These are phyloP conservation scores for Phascolomyces articulosus DNA, from an alignment of 371 early-diverging fungal species.

Conservation along the genomic window DNA sequence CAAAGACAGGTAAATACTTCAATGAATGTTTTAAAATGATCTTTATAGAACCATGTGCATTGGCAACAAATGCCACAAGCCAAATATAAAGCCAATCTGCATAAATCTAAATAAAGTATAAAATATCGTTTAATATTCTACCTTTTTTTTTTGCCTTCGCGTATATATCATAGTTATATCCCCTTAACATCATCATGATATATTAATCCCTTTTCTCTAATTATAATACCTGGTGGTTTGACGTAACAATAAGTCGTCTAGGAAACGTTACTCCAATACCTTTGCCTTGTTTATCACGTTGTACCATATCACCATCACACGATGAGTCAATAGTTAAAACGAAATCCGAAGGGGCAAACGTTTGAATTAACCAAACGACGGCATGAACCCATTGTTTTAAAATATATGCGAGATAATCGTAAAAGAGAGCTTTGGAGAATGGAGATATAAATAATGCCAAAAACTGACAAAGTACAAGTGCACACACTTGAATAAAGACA, in stretches of 20 bases:
- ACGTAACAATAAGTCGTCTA: constrained; percentile 57
- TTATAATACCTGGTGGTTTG: constrained; percentile 75
- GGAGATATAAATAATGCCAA: constrained; percentile 37
- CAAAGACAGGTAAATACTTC: constrained; percentile 78
- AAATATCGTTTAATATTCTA: too few relatives aligned
- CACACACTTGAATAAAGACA: constrained; percentile 39
- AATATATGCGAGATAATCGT: constrained; percentile 54
- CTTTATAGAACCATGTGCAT: constrained; percentile 75
- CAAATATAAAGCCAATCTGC: constrained; percentile 91
- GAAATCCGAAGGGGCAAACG: constrained; percentile 67
- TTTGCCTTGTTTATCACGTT: constrained; percentile 19
- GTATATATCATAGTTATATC: too few relatives aligned
- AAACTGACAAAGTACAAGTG: constrained; percentile 34
- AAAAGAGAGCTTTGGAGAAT: constrained; percentile 39
- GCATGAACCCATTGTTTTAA: constrained; percentile 65
- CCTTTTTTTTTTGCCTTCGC: too few relatives aligned
- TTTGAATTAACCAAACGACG: constrained; percentile 59
- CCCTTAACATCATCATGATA: too few relatives aligned
- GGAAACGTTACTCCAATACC: constrained; percentile 42
- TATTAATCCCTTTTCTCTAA: too few relatives aligned
- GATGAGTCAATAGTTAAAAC: constrained; percentile 60
- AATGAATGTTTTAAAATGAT: constrained; percentile 81
- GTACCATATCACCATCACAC: constrained; percentile 29
- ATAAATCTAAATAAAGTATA: constrained; percentile 56
- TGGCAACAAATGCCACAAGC: constrained; percentile 63